Evolutionary conservation across 805 yeast species (phyloP).

Genomic region (Priceomyces fermenticarens): DNA sequence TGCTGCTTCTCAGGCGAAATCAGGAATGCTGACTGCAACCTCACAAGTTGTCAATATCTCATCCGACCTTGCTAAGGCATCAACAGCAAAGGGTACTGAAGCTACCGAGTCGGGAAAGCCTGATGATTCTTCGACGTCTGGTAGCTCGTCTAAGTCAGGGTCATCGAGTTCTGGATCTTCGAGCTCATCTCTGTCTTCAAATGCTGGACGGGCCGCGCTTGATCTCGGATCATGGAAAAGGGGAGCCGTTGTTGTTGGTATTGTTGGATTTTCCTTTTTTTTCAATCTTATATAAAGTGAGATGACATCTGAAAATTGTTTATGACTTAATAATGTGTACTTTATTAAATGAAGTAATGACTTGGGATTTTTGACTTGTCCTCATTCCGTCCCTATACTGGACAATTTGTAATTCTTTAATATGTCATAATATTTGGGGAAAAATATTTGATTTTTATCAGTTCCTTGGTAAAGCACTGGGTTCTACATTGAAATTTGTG

Average conservation of each 20-base stretch:
- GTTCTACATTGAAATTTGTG: too few species aligned
- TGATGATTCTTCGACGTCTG: background rate
- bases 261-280: constrained; percentile 34
- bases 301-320: background rate
- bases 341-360: too few species aligned
- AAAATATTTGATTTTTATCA: too few species aligned
- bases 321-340: too few species aligned
- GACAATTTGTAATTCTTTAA: too few species aligned
- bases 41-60: constrained; percentile 6
- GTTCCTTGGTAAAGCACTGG: too few species aligned
- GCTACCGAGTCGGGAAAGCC: background rate
- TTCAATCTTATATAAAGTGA: constrained; percentile 21
- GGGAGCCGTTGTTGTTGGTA: constrained; percentile 32
- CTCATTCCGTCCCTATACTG: too few species aligned
- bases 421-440: too few species aligned
- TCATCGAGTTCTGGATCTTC: constrained; percentile 3
- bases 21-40: background rate
- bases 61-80: constrained; percentile 4
- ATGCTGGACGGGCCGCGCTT: constrained; percentile 13
- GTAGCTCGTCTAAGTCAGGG: background rate
- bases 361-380: too few species aligned
- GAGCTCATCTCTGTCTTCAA: constrained; percentile 11
- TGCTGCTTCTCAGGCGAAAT: constrained; percentile 3
- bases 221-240: constrained; percentile 34
- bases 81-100: constrained; percentile 1